phyloP scores from a whole-genome alignment of 2,329 filamentous ascomycete genomes.

The Alternaria arbusti region DNA sequence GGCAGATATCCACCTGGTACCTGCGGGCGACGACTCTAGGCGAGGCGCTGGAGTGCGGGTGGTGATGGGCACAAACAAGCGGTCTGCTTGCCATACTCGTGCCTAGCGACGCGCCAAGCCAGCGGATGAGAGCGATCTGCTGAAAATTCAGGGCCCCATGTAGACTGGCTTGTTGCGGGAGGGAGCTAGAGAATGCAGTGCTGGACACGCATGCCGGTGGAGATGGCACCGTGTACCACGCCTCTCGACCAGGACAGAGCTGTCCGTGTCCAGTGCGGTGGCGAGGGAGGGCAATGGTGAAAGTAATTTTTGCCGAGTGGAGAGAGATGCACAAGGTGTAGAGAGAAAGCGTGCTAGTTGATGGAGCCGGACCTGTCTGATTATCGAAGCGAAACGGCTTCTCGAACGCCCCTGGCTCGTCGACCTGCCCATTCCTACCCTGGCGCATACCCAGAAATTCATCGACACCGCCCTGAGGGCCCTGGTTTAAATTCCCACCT shows the following conservation, averaged over 20 bases:
- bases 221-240: conserved; percentile 9
- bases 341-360: conserved; percentile 17
- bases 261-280: conserved; percentile 30
- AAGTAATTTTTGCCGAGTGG: conserved; percentile 23
- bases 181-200: conserved; percentile 8
- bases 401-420: conserved; percentile 21
- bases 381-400: conserved; percentile 16
- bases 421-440: conserved; percentile 20
- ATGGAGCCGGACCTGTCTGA: conserved; percentile 22
- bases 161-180: conserved; percentile 16
- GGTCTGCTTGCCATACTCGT: conserved; percentile 33
- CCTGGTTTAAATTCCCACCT: conserved; percentile 26
- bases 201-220: conserved; percentile 10
- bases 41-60: conserved; percentile 24
- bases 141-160: conserved; percentile 23
- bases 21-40: conserved; percentile 16
- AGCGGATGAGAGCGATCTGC: conserved; percentile 25
- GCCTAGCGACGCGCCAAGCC: conserved; percentile 27
- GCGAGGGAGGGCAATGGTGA: conserved; percentile 17
- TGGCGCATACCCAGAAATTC: conserved; percentile 23
- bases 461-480: conserved; percentile 32
- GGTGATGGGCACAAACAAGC: conserved; percentile 34
- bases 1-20: conserved; percentile 16
- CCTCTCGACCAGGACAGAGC: conserved; percentile 17
- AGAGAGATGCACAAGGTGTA: conserved; percentile 6